A percentile compares a stretch with the other conserved stretches of the same genome.
These are phyloP conservation scores for Viola pubescens DNA, from an alignment of 441 rosid species.

Conservation along the genomic window DNA sequence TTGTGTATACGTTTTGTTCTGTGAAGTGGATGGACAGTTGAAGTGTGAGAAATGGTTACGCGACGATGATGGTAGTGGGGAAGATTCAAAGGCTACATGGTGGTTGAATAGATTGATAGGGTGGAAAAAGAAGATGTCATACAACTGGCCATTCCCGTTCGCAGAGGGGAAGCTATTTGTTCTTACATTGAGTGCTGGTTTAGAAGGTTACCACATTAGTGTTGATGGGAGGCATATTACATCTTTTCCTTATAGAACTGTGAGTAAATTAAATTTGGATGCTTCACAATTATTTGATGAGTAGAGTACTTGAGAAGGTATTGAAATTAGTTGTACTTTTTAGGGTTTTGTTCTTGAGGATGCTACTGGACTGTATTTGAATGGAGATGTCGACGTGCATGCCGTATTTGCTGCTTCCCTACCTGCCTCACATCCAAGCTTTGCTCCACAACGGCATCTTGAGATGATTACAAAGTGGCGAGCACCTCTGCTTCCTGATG, in stretches of 20 bases:
- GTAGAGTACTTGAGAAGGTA: neutral
- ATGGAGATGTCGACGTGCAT: slow-evolving; percentile 71
- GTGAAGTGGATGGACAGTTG: slow-evolving; percentile 73
- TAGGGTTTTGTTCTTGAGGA: slow-evolving; percentile 97
- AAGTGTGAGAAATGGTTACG: slow-evolving; percentile 92
- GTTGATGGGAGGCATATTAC: slow-evolving; percentile 81
- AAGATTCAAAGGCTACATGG: slow-evolving; percentile 69
- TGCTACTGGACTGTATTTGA: slow-evolving; percentile 79
- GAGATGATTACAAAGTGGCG: slow-evolving; percentile 73
- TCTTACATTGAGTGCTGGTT: slow-evolving; percentile 74
- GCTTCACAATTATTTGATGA: slow-evolving; percentile 59
- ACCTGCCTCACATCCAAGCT: slow-evolving; percentile 73
- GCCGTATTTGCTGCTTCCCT: slow-evolving; percentile 70
- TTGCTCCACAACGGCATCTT: slow-evolving; percentile 70
- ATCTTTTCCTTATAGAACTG: slow-evolving; percentile 83
- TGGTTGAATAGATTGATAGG: slow-evolving; percentile 83
- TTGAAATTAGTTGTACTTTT: neutral
- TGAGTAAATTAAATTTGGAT: slow-evolving; percentile 27
- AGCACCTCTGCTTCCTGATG: slow-evolving; percentile 57
- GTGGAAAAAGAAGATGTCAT: slow-evolving; percentile 47
- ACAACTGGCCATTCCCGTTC: slow-evolving; percentile 82
- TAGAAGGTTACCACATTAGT: slow-evolving; percentile 76
- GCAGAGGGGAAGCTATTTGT: slow-evolving; percentile 66
- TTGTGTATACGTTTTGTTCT: neutral
- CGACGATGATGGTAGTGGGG: slow-evolving; percentile 49